phyloP scores from a whole-genome alignment of 2,329 filamentous ascomycete genomes.

The Hypoxylon sp. region DNA sequence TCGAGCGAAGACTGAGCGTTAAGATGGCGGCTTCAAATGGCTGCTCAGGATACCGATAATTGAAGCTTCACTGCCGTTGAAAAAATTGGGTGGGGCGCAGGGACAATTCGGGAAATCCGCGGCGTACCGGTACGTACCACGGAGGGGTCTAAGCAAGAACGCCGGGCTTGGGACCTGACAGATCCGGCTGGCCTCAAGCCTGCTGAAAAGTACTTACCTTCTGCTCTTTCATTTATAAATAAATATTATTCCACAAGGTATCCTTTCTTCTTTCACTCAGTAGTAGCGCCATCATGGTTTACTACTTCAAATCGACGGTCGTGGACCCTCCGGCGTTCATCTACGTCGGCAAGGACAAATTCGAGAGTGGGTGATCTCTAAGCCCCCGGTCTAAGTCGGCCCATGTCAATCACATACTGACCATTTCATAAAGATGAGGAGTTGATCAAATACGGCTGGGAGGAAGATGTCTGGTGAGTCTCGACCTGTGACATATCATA shows the following conservation, averaged over 20 bases:
- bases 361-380: constrained; percentile 82
- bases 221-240: constrained; percentile 7
- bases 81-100: constrained; percentile 33
- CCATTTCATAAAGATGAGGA: constrained; percentile 82
- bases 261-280: too few species aligned
- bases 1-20: background rate
- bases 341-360: constrained; percentile 99
- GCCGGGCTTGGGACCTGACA: background rate
- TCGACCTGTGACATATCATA: background rate
- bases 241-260: background rate
- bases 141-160: constrained; percentile 3
- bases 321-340: constrained; percentile 88
- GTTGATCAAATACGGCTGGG: constrained; percentile 92
- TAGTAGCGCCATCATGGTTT: constrained; percentile 77
- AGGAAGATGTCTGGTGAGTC: constrained; percentile 91
- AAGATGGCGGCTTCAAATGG: constrained; percentile 11
- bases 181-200: constrained; percentile 10
- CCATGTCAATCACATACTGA: constrained; percentile 32
- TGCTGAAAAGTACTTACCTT: background rate
- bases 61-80: constrained; percentile 28
- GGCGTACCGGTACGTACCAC: constrained; percentile 29
- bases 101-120: constrained; percentile 34
- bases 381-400: constrained; percentile 25
- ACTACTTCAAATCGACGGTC: constrained; percentile 91
- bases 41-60: constrained; percentile 6